These are phyloP conservation scores for Tetragonia tetragonoides DNA, from an alignment of 148 eudicot species.

Conservation along the genomic window DNA sequence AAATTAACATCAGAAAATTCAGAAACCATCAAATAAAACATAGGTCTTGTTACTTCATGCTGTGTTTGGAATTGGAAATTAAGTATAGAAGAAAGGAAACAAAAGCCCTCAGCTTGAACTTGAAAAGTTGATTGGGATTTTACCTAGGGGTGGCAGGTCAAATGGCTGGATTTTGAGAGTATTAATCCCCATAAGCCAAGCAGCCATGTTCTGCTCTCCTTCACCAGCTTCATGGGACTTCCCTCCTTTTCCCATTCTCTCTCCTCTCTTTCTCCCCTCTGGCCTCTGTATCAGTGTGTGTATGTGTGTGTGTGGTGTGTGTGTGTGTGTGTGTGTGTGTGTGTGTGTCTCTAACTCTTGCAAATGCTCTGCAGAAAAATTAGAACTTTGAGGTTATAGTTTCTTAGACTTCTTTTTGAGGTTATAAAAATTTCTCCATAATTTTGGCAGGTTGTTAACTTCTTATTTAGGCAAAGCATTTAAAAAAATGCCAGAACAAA, in stretches of 20 bases:
- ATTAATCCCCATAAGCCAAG: conserved; percentile 81
- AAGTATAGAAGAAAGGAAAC: not conserved
- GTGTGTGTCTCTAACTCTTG: too few relatives aligned
- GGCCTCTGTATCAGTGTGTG: not conserved
- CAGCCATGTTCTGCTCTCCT: conserved; percentile 87
- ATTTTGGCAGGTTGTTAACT: not conserved
- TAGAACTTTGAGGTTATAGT: conserved; percentile 1
- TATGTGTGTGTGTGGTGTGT: not conserved
- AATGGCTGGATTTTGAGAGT: conserved; percentile 86
- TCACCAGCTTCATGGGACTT: conserved; percentile 35
- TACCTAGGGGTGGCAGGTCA: conserved; percentile 89
- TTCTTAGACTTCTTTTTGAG: not conserved
- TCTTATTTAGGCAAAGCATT: too few relatives aligned
- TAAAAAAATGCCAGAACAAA: too few relatives aligned
- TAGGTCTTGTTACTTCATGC: not conserved
- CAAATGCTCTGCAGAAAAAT: not conserved
- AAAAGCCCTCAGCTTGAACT: not conserved
- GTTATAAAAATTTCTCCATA: not conserved
- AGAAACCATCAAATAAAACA: not conserved
- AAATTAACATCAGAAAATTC: conserved; percentile 1
- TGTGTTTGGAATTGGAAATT: not conserved
- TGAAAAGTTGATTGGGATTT: not conserved
- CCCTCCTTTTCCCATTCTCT: conserved; percentile 69
- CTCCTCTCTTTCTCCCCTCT: conserved; percentile 16
- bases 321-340: not conserved